These are phyloP conservation scores for Phlegmacium glaucopus DNA, from an alignment of 768 basidiomycete species.

Conservation along the genomic window DNA sequence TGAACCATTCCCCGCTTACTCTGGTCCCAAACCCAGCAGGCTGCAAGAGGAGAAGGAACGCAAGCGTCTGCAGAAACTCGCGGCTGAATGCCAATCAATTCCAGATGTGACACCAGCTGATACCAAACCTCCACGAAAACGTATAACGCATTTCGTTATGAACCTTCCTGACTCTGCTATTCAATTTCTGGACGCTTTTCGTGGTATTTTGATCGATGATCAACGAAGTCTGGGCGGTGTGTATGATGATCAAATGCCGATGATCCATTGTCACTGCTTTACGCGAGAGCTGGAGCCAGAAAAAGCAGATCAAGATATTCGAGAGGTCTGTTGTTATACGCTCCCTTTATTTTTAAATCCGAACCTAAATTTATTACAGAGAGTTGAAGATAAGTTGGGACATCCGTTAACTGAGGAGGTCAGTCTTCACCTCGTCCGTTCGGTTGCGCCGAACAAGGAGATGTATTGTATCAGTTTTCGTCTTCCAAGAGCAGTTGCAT, in stretches of 20 bases:
- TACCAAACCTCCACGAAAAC: slow-evolving; percentile 37
- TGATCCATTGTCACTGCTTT: slow-evolving; percentile 96
- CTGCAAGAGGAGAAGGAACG: slow-evolving; percentile 37
- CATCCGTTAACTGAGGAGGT: slow-evolving; percentile 46
- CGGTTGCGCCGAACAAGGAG: slow-evolving; percentile 93
- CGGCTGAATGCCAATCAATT: slow-evolving; percentile 13
- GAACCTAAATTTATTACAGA: slow-evolving; percentile 37
- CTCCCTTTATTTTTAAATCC: slow-evolving; percentile 1
- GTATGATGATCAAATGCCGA: slow-evolving; percentile 64
- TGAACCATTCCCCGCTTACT: slow-evolving; percentile 63
- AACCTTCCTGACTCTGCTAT: slow-evolving; percentile 94
- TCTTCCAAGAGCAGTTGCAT: slow-evolving; percentile 36
- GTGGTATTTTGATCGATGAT: slow-evolving; percentile 55
- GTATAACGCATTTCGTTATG: slow-evolving; percentile 92
- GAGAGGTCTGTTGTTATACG: slow-evolving; percentile 50
- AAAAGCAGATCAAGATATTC: slow-evolving; percentile 74
- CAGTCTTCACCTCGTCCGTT: slow-evolving; percentile 74
- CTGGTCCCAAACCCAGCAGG: slow-evolving; percentile 47
- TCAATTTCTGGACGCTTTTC: slow-evolving; percentile 85
- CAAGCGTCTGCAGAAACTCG: slow-evolving; percentile 29
- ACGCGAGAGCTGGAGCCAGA: slow-evolving; percentile 75
- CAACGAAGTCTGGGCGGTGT: slow-evolving; percentile 39
- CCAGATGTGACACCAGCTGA: slow-evolving; percentile 9
- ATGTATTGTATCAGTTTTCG: slow-evolving; percentile 97
- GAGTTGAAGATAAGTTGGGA: slow-evolving; percentile 68